Evolutionary conservation across 2,329 filamentous ascomycete genomes (phyloP).

Genomic region (Xylaria sp.): DNA sequence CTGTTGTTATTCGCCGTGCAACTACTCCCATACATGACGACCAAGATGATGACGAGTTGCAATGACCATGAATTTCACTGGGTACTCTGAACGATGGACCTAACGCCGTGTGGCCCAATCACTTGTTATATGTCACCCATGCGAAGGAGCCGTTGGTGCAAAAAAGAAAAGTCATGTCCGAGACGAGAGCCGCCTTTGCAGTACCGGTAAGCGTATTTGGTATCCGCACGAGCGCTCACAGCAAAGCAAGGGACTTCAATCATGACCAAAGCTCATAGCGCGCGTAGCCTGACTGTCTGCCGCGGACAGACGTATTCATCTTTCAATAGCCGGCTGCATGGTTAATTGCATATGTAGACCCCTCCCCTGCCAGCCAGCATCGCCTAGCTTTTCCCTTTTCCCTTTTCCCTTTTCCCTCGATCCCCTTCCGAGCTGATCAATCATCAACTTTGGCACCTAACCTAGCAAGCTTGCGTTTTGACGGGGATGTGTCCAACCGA

Average conservation of each 20-base stretch:
- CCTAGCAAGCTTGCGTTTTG: conserved; percentile 6
- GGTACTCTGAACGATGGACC: conserved; percentile 7
- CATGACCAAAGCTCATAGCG: conserved; percentile 10
- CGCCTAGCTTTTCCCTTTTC: conserved; percentile 1
- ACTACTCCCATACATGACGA: conserved; percentile 22
- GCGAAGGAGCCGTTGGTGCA: conserved; percentile 5
- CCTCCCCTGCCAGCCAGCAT: conserved; percentile 14
- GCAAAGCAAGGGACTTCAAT: too few species aligned
- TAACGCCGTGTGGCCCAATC: conserved; percentile 2
- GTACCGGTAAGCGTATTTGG: too few species aligned
- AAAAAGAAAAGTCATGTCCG: conserved; percentile 14
- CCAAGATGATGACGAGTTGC: conserved; percentile 1
- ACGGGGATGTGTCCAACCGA: conserved; percentile 30
- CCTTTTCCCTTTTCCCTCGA: background rate
- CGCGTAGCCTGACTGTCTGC: conserved; percentile 26
- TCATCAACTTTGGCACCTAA: conserved; percentile 7
- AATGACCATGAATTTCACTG: background rate
- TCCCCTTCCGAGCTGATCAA: conserved; percentile 2
- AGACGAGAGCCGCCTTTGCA: conserved; percentile 21
- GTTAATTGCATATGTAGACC: conserved; percentile 19
- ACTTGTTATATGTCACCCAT: conserved; percentile 8
- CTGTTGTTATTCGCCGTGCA: conserved; percentile 10
- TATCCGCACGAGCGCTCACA: too few species aligned
- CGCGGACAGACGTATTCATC: conserved; percentile 26
- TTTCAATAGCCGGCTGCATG: conserved; percentile 28